Conservation (phyloP, 2,329 filamentous ascomycete genomes). For the Cucurbitaria berberidis region DNA sequence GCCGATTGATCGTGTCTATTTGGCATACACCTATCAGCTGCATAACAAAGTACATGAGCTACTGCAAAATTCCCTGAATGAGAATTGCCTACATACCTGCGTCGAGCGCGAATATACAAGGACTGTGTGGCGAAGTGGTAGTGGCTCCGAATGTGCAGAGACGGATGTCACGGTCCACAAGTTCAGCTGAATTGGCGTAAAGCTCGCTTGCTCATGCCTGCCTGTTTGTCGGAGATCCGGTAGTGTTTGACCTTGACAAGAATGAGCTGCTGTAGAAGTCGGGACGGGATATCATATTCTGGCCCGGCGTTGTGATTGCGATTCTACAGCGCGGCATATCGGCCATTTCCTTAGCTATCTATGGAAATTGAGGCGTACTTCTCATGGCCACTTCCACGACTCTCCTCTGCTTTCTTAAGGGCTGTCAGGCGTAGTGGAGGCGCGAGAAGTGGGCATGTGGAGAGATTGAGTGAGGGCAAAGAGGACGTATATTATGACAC, state of each 20-base stretch:
- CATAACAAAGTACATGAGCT: neutral
- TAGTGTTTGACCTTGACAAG: conserved; percentile 1
- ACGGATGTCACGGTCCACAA: neutral
- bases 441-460: conserved; percentile 22
- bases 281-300: conserved; percentile 2
- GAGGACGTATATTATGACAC: conserved; percentile 16
- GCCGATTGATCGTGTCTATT: neutral
- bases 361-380: conserved; percentile 21
- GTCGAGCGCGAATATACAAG: neutral
- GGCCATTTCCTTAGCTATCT: conserved; percentile 14
- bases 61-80: neutral
- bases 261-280: neutral
- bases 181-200: neutral
- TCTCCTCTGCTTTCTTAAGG: conserved; percentile 10
- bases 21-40: neutral
- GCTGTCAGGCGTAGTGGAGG: conserved; percentile 16
- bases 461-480: conserved; percentile 4
- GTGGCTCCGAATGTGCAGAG: neutral
- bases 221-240: neutral
- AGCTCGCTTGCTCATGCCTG: neutral
- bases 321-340: conserved; percentile 17
- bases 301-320: conserved; percentile 11
- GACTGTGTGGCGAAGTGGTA: neutral
- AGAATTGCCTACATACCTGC: neutral
- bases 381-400: conserved; percentile 13